Base-by-base conservation (phyloP, 164 flowering plant species). In the Santalum album region DNA sequence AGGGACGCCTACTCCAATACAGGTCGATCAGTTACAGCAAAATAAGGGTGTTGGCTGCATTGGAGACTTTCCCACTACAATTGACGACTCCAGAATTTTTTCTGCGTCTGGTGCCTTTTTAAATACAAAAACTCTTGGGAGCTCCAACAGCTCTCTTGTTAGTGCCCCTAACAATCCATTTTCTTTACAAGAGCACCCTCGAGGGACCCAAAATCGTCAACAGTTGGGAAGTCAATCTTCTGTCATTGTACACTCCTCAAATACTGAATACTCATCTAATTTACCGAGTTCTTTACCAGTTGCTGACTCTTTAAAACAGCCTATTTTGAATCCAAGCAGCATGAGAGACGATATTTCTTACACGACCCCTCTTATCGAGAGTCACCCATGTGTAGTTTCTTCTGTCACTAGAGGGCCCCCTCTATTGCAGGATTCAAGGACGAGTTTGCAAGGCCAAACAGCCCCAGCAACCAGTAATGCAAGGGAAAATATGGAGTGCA, bases 1-100 rank as follows among this genome's bases (percentile, higher is more conserved):
- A 51, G 84, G 87, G 29, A 71, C 76, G 72, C 87, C 87, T 12
- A 66, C 49, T 25, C 61, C 82, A 1, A 54, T 77, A 26, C 86
- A 79, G 29, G 68, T 76, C 45, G 80, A 80, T 54, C 81, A 75
- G 45, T 48, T 78, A 36, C 83, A 79, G 43, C 60, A 62, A 16
- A 65, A 42, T 35, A 71, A 62, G 44, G 51, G 62, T 35, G 55
- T 53, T 40, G 24, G 62, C 38, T 42, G 49, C 52, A 43, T 54
- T 35, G 57, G 66, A 22, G 75, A 69, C 10, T 63, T 73, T 42
- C 63, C 73, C 49, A 25, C 62, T 16, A 18, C 58, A n/a, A 21
- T 69, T 44, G 62, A 68, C 34, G 69, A 67, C 34, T 61, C 64
- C 11, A 55, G 55, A 2, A 29, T 38, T 22, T 75, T 71, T 61